Base-by-base conservation (phyloP, 2,329 filamentous ascomycete species). In the Pyrenophora teres region DNA sequence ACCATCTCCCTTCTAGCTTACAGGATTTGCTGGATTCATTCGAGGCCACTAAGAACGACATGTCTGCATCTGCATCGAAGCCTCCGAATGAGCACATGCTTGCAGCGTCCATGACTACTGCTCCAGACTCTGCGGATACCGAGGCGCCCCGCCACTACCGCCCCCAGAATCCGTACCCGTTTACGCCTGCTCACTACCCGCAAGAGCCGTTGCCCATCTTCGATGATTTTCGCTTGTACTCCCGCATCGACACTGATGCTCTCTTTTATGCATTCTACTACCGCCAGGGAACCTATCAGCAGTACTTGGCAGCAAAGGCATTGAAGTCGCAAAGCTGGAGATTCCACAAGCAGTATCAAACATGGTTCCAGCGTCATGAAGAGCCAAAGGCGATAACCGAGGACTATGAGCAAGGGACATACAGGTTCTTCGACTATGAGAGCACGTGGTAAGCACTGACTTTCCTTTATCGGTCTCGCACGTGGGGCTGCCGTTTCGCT, bases 241-340 rank as follows among this genome's bases (percentile, higher is more conserved):
- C 84, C 21, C 84, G 90, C 51, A 93, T 99, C 54, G 94, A 99
- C 68, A 92, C 92, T 0, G 94, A 99, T 70, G 96, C 93, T 25
- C 81, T 99, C 8, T 99, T 99, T 77, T 99, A 99, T 77, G 89
- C 96, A 39, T 99, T 99, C 77, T 99, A 99, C 80, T 99, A 99
- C 80, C 91, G 93, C 64, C 94, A 99, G 75, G 92, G 92, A 21
- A 92, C 92, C 1, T 92, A 96, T 64, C 92, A 97, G 73, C 94
- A 99, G 73, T 97, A 92, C 70, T 82, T 97, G 52, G 92, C 94
- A 1, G 94, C 94, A 12, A 96, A 96, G 76, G 91, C 94, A n/a
- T 79, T 99, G 45, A 99, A 99, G 78, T 90, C 93, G 62, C 94
- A 99, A 76, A 97, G 92, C 75, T 99, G 94, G 94, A 85, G 94